Conservation (phyloP, 2,329 filamentous ascomycete species). For the Thermochaetoides dissita region DNA sequence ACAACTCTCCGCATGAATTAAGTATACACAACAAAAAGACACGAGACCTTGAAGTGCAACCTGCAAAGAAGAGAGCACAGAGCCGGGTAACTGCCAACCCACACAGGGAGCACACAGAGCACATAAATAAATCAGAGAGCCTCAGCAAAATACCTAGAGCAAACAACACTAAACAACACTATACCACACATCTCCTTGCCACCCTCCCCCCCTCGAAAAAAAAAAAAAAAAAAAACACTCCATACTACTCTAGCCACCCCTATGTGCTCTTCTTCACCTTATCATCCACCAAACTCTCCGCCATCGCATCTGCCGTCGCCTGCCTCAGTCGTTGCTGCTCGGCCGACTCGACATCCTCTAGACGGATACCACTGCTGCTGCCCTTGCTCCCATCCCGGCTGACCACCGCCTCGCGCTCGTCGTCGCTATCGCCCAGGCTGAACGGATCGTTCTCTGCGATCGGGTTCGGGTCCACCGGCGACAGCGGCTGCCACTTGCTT, state of each 20-base stretch:
- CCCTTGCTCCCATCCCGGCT: constrained; percentile 42
- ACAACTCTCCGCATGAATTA: too few species aligned
- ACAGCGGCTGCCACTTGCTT: constrained; percentile 96
- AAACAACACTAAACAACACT: too few species aligned
- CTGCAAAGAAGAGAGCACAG: too few species aligned
- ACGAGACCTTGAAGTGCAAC: too few species aligned
- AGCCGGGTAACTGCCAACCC: too few species aligned
- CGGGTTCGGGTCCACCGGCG: constrained; percentile 69
- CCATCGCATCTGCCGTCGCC: constrained; percentile 48
- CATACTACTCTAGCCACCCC: background rate
- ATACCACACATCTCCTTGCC: too few species aligned
- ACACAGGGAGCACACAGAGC: too few species aligned
- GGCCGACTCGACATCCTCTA: constrained; percentile 36
- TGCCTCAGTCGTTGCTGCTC: constrained; percentile 38
- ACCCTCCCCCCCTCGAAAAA: too few species aligned
- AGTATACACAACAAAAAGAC: too few species aligned
- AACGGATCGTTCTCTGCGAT: constrained; percentile 90
- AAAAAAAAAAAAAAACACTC: too few species aligned
- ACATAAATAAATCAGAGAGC: too few species aligned
- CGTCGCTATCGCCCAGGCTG: constrained; percentile 87
- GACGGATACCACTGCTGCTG: constrained; percentile 34
- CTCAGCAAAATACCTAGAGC: too few species aligned
- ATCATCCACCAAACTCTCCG: constrained; percentile 37
- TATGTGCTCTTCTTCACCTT: constrained; percentile 16
- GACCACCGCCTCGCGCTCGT: constrained; percentile 64